Evolutionary conservation across 73 alveolate species (phyloP).

Genomic region (Paramecium pentaurelia): DNA sequence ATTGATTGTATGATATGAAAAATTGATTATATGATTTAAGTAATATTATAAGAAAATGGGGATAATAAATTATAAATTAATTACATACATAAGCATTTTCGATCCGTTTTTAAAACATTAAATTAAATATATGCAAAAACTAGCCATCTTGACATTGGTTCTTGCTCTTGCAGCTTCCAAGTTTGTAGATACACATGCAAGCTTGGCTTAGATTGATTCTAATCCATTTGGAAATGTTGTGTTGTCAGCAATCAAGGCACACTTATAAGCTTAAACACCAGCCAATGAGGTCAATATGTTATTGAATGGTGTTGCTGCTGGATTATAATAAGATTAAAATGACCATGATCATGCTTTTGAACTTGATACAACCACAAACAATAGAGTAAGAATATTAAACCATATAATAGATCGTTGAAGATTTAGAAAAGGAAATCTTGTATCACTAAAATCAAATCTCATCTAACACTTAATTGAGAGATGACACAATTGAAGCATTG

Average conservation of each 20-base stretch:
- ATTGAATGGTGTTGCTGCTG: conserved; percentile 45
- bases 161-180: conserved; percentile 53
- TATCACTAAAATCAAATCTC: conserved; percentile 14
- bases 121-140: conserved; percentile 50
- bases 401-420: not conserved
- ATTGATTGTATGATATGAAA: not conserved
- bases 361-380: not conserved
- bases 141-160: conserved; percentile 42
- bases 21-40: not conserved
- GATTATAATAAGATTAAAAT: conserved; percentile 6
- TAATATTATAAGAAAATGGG: not conserved
- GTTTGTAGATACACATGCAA: conserved; percentile 21
- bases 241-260: conserved; percentile 51
- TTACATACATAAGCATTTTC: conserved; percentile 68
- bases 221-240: conserved; percentile 49
- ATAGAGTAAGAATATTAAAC: not conserved
- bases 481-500: conserved; percentile 41
- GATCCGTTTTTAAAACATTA: conserved; percentile 53
- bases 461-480: conserved; percentile 35
- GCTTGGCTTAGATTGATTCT: conserved; percentile 49
- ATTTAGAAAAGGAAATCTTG: conserved; percentile 9
- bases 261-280: conserved; percentile 43
- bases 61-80: conserved; percentile 61
- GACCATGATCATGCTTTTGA: conserved; percentile 23
- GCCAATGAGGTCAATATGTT: conserved; percentile 42